These are phyloP conservation scores for Fallopia convolvulus DNA, from an alignment of 148 eudicot species.

Conservation along the genomic window DNA sequence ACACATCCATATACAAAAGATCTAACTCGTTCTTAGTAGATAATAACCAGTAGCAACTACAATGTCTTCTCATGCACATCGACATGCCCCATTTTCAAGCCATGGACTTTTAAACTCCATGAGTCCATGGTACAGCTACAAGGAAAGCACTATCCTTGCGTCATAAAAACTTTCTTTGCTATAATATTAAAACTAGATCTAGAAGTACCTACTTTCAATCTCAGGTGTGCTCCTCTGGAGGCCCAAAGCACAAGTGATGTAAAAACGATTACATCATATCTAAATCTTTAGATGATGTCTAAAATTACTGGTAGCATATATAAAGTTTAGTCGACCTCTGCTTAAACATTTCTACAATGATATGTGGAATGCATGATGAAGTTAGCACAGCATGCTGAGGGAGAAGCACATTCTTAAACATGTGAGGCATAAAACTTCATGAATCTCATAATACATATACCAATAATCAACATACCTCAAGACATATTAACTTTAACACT, in stretches of 20 bases:
- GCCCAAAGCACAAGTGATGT: not conserved
- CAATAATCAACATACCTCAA: slow-evolving; percentile 51
- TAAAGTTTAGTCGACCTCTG: not conserved
- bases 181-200: not conserved
- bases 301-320: not conserved
- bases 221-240: not conserved
- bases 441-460: not conserved
- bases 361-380: not conserved
- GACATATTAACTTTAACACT: slow-evolving; percentile 61
- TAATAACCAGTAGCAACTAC: not conserved
- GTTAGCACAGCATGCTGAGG: not conserved
- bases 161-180: not conserved
- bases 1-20: not conserved
- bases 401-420: not conserved
- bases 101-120: not conserved
- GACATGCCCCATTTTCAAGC: not conserved
- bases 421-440: not conserved
- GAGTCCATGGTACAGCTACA: not conserved
- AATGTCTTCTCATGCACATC: not conserved
- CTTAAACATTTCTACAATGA: not conserved
- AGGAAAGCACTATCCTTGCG: not conserved
- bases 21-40: not conserved
- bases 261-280: not conserved
- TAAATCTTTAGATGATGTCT: not conserved
- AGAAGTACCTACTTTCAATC: not conserved